Evolutionary conservation across 768 basidiomycete species (phyloP), one percentile per base, ranked within the genome.

Genomic region (Leucocoprinus birnbaumii): DNA sequence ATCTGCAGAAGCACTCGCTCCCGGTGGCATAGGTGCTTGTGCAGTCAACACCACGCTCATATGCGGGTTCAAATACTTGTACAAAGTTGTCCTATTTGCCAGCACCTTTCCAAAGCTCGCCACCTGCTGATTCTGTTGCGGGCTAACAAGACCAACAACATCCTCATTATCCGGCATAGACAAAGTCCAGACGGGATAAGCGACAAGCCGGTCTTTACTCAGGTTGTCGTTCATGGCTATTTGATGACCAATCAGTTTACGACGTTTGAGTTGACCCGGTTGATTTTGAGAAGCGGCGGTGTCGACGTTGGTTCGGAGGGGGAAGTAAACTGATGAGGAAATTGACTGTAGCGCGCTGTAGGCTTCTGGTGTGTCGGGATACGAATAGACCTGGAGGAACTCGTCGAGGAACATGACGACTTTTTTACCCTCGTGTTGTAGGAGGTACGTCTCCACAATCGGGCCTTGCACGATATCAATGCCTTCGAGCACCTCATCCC

Each of bases 21-120:
- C 38, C 3, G 38, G 16, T 38, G 38, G 13, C 13, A 16, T 10
- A 14, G 38, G 38, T 38, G 38, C 22, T 25, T 42, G 40, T 6
- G 37, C 68, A 5, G 91, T 91, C 26, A 87, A 70, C 35, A 92
- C 73, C 7, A 83, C 80, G 47, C 87, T 75, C 31, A 94, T 61
- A 61, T 91, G 84, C 7, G 87, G 88, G 66, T 96, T 96, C 57
- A 98, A 78, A 64, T 97, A 96, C 71, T 98, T 98, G 77, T 97
- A 96, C 55, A 98, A 67, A 27, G 94, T 94, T 35, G 84, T 85
- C 51, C 94, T 83, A 68, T 95, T 88, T 2, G 91, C 94, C 3
- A 92, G 74, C 3, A 96, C 93, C 62, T 86, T 86, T 3, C 95
- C 96, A 26, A 87, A 69, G 1, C 86, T 89, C 0, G 94, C 93